Percentiles rank a stretch among this genome's conserved stretches.
Conservation (phyloP, 2,329 filamentous ascomycete species). For the Incumbomyces lentus region DNA sequence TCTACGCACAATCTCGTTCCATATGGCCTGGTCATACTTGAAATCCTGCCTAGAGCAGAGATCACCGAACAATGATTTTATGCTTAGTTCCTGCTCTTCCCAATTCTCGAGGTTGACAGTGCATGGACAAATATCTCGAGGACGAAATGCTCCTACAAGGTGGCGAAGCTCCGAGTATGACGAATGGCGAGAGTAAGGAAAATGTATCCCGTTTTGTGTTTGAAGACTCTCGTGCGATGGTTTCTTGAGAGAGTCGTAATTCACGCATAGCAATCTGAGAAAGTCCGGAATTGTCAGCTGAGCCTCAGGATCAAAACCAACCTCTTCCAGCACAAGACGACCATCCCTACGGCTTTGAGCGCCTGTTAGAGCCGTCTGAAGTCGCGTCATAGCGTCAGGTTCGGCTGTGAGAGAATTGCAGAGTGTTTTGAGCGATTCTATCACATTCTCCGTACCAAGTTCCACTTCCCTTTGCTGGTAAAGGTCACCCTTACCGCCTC, state of each 20-base stretch:
- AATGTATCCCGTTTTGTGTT: constrained; percentile 32
- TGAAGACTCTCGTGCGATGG: neutral
- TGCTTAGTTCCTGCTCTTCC: constrained; percentile 48
- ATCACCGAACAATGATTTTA: constrained; percentile 60
- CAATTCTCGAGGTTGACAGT: constrained; percentile 58
- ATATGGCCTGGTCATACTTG: constrained; percentile 55
- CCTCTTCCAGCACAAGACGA: constrained; percentile 28
- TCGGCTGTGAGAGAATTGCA: constrained; percentile 25
- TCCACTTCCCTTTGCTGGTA: constrained; percentile 58
- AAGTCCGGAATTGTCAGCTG: constrained; percentile 30
- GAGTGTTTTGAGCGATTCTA: constrained; percentile 47
- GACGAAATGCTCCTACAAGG: constrained; percentile 57
- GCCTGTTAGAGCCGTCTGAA: constrained; percentile 23
- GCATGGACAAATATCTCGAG: constrained; percentile 72
- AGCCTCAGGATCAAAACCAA: constrained; percentile 28
- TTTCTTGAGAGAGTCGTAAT: neutral
- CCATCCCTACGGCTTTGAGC: constrained; percentile 27
- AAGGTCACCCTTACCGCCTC: constrained; percentile 68
- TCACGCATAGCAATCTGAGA: constrained; percentile 10
- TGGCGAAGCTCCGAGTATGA: constrained; percentile 70
- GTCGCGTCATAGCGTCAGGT: constrained; percentile 21
- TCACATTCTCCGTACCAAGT: constrained; percentile 37
- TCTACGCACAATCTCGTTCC: constrained; percentile 22
- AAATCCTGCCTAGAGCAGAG: constrained; percentile 54
- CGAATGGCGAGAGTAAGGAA: constrained; percentile 84